Evolutionary conservation across 352 stramenopile species (phyloP), one percentile per base, ranked within the genome.

Genomic region (Pythium apleroticum): DNA sequence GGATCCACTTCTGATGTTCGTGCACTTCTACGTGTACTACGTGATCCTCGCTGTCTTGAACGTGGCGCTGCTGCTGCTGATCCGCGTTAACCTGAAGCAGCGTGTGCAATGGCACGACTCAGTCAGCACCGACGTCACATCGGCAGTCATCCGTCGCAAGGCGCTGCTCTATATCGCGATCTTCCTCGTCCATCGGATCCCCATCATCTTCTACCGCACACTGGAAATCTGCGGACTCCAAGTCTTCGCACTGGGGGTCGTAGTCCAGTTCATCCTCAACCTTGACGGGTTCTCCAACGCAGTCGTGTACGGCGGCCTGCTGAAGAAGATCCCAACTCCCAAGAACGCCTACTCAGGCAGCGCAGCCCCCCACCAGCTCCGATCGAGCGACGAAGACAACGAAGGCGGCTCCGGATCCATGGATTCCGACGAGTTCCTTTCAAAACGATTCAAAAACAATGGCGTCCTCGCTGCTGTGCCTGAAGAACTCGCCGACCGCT

Each of bases 21-120:
- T 88, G 8, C 88, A 90, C 41, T 95, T 91, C 64, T 92, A 93
- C 63, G 50, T 79, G 33, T 88, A 89, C 61, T 90, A 91, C 57
- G 52, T 85, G 30, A 49, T 80, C 54, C 78, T 90, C 69, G 76
- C 90, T 43, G 65, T 89, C 30, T 85, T 91, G 65, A 93, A 92
- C 69, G 71, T 90, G 49, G 69, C 85, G 27, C 71, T 92, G 27
- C 72, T 90, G 15, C 65, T 77, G 39, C 72, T 88, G 33, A 82
- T 93, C 52, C 81, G 81, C 49, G 50, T 81, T 33, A 87, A 88
- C 64, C 79, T 93, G 68, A 83, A 84, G 54, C 77, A 80, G 63
- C 80, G 82, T 54, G 70, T 88, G 11, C 80, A 25, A 41, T 88
- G 78, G 46, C 75, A 90, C 30, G 79, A 91, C 54, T 88, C 80